Conservation (phyloP, 176 grass and related monocot species). For the Lolium multiflorum region DNA sequence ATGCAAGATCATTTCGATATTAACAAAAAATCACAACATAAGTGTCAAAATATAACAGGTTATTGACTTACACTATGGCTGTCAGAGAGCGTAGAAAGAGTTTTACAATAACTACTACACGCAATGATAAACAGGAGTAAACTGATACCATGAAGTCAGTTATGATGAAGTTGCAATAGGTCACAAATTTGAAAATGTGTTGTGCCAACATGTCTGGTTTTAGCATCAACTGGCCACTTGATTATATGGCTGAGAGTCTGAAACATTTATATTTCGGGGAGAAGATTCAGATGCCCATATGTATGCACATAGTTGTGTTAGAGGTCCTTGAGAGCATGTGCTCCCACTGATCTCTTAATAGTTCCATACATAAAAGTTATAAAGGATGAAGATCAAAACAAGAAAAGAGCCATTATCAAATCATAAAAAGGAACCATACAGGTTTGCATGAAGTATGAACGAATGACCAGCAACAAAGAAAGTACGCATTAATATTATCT, state of each 20-base stretch:
- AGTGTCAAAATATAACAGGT: background rate
- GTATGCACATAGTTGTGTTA: constrained; percentile 31
- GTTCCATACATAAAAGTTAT: background rate
- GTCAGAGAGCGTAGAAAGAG: background rate
- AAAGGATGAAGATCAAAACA: constrained; percentile 10
- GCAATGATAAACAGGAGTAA: background rate
- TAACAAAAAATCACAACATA: constrained; percentile 1
- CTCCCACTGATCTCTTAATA: background rate
- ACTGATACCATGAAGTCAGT: background rate
- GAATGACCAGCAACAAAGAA: constrained; percentile 18
- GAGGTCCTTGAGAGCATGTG: constrained; percentile 17
- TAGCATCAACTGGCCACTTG: constrained; percentile 14
- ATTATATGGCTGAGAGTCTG: background rate
- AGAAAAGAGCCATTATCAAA: constrained; percentile 1
- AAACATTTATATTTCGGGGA: background rate
- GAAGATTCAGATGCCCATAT: background rate
- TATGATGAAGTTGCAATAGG: background rate
- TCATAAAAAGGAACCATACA: background rate
- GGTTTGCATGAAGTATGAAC: constrained; percentile 23
- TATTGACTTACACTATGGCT: background rate
- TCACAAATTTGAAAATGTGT: constrained; percentile 13
- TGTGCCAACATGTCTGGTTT: background rate
- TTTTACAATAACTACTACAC: background rate
- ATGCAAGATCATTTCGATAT: background rate
- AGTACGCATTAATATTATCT: background rate